These are phyloP conservation scores for Xerocomus amazonicus DNA, from an alignment of 1,284 basidiomycete genomes.

Conservation along the genomic window DNA sequence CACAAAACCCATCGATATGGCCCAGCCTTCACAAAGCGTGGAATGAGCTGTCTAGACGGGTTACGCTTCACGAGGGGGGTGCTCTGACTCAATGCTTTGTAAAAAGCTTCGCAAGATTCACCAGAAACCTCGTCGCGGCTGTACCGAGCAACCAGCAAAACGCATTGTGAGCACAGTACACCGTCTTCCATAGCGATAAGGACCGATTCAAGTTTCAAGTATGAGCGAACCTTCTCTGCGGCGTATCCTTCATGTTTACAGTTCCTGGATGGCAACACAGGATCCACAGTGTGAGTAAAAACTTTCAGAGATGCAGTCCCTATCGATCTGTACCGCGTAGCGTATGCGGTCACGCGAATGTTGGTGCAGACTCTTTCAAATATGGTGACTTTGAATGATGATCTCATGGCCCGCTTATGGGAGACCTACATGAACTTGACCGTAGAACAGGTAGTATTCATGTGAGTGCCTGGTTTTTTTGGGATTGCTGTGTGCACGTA, in stretches of 20 bases:
- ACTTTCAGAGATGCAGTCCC: slow-evolving; percentile 14
- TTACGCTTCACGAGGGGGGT: slow-evolving; percentile 39
- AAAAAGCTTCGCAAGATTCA: slow-evolving; percentile 62
- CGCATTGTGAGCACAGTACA: slow-evolving; percentile 54
- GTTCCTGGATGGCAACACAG: slow-evolving; percentile 61
- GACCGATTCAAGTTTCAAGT: slow-evolving; percentile 35
- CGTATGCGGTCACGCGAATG: slow-evolving; percentile 52
- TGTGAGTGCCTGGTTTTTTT: slow-evolving; percentile 46
- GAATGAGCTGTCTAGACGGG: slow-evolving; percentile 50
- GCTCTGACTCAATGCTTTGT: slow-evolving; percentile 37
- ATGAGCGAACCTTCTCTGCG: slow-evolving; percentile 51
- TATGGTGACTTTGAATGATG: slow-evolving; percentile 65
- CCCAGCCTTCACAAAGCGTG: slow-evolving; percentile 49
- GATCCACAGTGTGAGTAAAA: slow-evolving; percentile 47
- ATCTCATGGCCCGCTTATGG: slow-evolving; percentile 56
- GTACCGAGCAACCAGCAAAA: slow-evolving; percentile 59
- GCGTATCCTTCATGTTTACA: slow-evolving; percentile 54
- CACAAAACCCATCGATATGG: slow-evolving; percentile 49
- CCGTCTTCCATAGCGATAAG: slow-evolving; percentile 1
- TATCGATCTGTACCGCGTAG: slow-evolving; percentile 36
- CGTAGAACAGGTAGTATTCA: slow-evolving; percentile 69
- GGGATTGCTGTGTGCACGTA: not conserved
- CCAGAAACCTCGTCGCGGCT: slow-evolving; percentile 71
- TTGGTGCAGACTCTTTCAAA: slow-evolving; percentile 72
- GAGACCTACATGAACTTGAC: slow-evolving; percentile 58